Evolutionary conservation across 306 rosid species (phyloP).

Genomic region (Rosa multiflora): DNA sequence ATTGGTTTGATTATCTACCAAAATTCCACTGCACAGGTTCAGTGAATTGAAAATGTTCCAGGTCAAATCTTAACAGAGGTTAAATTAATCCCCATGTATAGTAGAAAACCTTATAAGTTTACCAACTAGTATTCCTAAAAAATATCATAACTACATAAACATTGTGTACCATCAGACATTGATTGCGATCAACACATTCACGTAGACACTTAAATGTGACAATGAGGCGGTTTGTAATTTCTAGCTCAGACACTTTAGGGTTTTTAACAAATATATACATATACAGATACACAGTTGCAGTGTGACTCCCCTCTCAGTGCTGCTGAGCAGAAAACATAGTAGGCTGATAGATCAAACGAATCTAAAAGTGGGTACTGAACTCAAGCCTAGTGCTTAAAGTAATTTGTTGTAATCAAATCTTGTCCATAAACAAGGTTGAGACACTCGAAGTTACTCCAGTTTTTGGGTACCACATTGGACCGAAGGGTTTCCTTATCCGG

Average conservation of each 20-base stretch:
- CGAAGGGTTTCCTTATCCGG: not conserved
- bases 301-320: not conserved
- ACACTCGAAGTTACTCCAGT: not conserved
- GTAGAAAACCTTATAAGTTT: not conserved
- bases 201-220: not conserved
- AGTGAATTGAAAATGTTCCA: not conserved
- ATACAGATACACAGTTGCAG: not conserved
- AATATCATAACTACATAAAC: not conserved
- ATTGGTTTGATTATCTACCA: not conserved
- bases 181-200: not conserved
- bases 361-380: not conserved
- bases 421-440: not conserved
- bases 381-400: not conserved
- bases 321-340: not conserved
- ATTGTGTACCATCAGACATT: not conserved
- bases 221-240: not conserved
- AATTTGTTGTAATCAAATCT: not conserved
- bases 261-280: not conserved
- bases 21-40: not conserved
- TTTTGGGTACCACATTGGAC: not conserved
- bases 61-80: not conserved
- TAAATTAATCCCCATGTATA: not conserved
- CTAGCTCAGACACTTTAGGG: not conserved
- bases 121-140: not conserved
- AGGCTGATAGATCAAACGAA: not conserved